Evolutionary conservation across 179 eudicot genomes (phyloP).

Genomic region (Corrigiola litoralis): DNA sequence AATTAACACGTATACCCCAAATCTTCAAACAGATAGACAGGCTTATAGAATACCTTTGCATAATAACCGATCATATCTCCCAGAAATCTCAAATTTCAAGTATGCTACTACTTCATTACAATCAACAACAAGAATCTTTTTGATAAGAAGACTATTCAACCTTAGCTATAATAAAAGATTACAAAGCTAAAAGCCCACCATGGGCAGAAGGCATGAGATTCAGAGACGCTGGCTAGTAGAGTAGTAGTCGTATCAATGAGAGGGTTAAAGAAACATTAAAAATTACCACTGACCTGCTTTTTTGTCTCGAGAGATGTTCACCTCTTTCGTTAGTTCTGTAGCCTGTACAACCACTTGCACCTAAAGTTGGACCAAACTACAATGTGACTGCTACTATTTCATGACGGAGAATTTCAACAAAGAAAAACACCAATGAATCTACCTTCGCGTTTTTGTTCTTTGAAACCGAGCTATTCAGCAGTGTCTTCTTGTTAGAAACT

Average conservation of each 20-base stretch:
- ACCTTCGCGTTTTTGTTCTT: constrained; percentile 29
- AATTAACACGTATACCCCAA: no score
- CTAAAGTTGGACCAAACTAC: constrained; percentile 1
- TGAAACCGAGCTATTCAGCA: constrained; percentile 23
- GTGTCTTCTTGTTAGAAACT: constrained; percentile 38
- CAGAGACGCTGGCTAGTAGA: neutral
- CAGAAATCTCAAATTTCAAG: no score
- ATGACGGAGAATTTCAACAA: neutral
- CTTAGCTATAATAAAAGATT: neutral
- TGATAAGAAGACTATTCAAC: neutral
- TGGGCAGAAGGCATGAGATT: no score
- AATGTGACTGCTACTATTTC: neutral
- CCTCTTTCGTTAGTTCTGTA: constrained; percentile 24
- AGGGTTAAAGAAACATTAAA: neutral
- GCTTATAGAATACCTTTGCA: no score
- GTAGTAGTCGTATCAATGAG: neutral
- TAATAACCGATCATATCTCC: no score
- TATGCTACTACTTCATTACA: no score
- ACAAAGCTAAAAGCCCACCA: neutral
- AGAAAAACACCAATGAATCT: neutral
- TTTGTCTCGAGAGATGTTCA: constrained; percentile 23
- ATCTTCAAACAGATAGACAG: no score
- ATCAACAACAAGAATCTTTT: neutral
- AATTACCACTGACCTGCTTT: constrained; percentile 36
- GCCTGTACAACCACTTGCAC: constrained; percentile 32